phyloP scores from a whole-genome alignment of 495 filamentous ascomycete genomes.

The Oidiodendron maius region DNA sequence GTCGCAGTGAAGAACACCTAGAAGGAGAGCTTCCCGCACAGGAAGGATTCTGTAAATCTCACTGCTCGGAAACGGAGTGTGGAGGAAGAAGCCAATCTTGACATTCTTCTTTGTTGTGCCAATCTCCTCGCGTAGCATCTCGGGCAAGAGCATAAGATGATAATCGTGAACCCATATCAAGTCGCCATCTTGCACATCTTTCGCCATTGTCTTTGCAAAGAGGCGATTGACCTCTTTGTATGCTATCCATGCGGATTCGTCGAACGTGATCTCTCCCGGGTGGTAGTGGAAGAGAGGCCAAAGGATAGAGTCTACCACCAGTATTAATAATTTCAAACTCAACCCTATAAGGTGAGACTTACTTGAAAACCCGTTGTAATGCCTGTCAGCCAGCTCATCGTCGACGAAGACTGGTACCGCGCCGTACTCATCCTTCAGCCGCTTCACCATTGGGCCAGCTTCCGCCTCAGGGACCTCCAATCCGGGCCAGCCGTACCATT shows the following conservation, averaged over 20 bases:
- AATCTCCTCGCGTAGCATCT: conserved; percentile 74
- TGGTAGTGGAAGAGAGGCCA: conserved; percentile 98
- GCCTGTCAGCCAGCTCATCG: conserved; percentile 70
- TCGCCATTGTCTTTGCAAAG: conserved; percentile 74
- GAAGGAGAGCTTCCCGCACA: conserved; percentile 73
- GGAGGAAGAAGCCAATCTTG: conserved; percentile 91
- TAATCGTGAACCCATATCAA: conserved; percentile 97
- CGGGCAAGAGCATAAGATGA: conserved; percentile 86
- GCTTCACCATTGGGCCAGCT: conserved; percentile 55
- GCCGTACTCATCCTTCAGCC: conserved; percentile 64
- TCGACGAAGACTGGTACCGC: conserved; percentile 75
- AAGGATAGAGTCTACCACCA: conserved; percentile 69
- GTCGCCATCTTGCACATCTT: conserved; percentile 69
- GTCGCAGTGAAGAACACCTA: conserved; percentile 78
- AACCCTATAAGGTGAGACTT: conserved; percentile 26
- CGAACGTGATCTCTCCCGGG: conserved; percentile 85
- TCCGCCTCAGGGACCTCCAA: conserved; percentile 75
- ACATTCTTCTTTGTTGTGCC: conserved; percentile 65
- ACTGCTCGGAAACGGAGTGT: conserved; percentile 89
- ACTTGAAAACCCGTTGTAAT: conserved; percentile 90
- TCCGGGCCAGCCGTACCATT: conserved; percentile 98
- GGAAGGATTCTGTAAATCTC: conserved; percentile 91
- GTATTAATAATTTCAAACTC: conserved; percentile 12
- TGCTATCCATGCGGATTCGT: conserved; percentile 80
- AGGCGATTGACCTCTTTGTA: conserved; percentile 81